Evolutionary conservation across 495 filamentous ascomycete genomes (phyloP), one percentile per base, ranked within the genome.

Genomic region (Podospora comata): DNA sequence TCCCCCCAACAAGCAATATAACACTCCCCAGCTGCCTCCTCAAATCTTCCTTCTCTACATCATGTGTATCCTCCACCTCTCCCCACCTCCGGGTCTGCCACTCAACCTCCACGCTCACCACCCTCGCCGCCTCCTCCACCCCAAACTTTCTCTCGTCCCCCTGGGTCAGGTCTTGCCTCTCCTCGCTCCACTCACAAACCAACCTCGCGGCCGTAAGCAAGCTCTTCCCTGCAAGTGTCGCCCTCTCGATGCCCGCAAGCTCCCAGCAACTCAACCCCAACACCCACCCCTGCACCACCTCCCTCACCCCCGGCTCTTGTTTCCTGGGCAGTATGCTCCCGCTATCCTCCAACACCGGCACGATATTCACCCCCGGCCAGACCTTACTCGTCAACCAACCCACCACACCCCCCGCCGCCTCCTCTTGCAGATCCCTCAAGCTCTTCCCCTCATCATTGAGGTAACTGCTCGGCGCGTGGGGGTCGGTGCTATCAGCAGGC

Each of bases 41-140:
- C 71, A 98, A 56, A 80, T 99, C 95, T 80, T 96, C 95, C 78
- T 88, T 92, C 73, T 97, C 89, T 2, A 99, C 95, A 86, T 99
- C 95, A 79, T 99, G 96, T 55, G 93, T 96, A 80, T 99, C 95
- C 79, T 99, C 96, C 3, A 99, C 95, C 81, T 96, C 93, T 1
- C 95, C 95, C 93, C 95, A 98, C 80, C 88, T 85, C 18, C 87
- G 81, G 5, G 90, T 96, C 85, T 99, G 95, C 90, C 92, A 97
- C 70, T 85, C 83, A 19, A 97, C 92, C 83, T 99, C 95, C 23
- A 95, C 71, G 70, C 86, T 96, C 4, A 89, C 88, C 27, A 92
- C 88, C 77, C 86, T 81, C 3, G 91, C 88, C 18, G 93, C 94
- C 75, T 96, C 85, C 65, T 89, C 86, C 2, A 89, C 82, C 0